Evolutionary conservation across 352 stramenopile species (phyloP), one percentile per base, ranked within the genome.

Genomic region (Pythium brassicae): DNA sequence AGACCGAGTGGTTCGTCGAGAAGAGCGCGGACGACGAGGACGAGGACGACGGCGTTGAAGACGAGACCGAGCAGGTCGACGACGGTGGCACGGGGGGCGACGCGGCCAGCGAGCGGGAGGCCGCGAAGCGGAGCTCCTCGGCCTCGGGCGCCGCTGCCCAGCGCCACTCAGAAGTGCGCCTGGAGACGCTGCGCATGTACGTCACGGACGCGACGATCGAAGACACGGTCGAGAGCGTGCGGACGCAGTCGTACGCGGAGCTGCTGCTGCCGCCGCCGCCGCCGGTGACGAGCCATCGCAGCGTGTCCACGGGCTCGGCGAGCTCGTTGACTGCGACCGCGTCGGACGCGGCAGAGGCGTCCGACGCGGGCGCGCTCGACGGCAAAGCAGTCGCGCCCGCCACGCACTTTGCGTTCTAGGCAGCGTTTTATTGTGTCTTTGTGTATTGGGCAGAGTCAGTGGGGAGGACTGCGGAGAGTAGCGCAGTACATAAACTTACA

Each of bases 161-260:
- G 6, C n/a, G 22, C 27, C 20, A 4, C 35, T 53, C 57, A 0
- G 53, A 53, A 6, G 57, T 76, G 37, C 61, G 42, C 26, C 58
- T 83, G 9, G 79, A 89, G 66, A 89, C 79, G 23, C 53, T 89
- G 50, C 71, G 76, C 7, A 87, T 89, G 72, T 89, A 83, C 56
- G 57, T 89, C 27, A 76, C 51, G 32, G 65, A 77, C 45, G 58
- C 70, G 22, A 69, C 66, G 25, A 63, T 57, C 32, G 55, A 56
- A 22, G 62, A 66, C 14, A 47, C 54, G 37, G 63, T 57, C 19
- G 61, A 76, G 34, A 20, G 50, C 11, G 59, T 51, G 22, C 55
- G 60, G 4, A 44, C 61, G 44, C 26, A 54, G n/a, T 55, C 70
- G 39, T 68, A 76, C 40, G 66, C 62, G 20, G 71, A 83, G 50